A percentile compares a stretch with the other conserved stretches of the same genome.
phyloP scores from a whole-genome alignment of 768 basidiomycete genomes.

The Trametes meyenii region DNA sequence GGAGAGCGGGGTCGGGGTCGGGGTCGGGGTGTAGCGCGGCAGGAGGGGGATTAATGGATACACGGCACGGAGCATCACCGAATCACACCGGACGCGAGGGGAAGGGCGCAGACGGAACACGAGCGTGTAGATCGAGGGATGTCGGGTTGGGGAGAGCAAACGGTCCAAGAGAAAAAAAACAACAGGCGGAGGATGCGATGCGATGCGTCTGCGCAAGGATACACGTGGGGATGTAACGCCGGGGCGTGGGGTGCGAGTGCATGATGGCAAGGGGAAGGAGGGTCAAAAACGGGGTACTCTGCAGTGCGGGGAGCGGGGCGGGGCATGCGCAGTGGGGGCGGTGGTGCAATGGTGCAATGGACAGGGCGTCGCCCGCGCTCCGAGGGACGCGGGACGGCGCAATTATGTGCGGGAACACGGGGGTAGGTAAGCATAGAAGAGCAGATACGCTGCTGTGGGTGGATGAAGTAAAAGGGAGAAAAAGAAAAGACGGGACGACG shows the following conservation, averaged over 20 bases:
- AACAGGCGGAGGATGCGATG: conserved; percentile 11
- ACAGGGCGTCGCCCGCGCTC: conserved; percentile 6
- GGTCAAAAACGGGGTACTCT: neutral
- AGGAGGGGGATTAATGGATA: neutral
- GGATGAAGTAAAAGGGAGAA: neutral
- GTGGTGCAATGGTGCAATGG: neutral
- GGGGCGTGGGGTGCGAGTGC: neutral
- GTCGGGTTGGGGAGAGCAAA: neutral
- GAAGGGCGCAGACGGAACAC: conserved; percentile 11
- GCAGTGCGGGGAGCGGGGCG: neutral
- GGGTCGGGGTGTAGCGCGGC: neutral
- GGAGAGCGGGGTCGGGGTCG: too few relatives aligned
- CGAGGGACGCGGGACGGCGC: conserved; percentile 1
- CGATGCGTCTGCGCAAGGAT: conserved; percentile 16
- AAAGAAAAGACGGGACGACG: neutral
- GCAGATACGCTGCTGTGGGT: neutral
- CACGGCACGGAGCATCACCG: conserved; percentile 16
- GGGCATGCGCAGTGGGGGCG: neutral
- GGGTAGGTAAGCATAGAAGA: conserved; percentile 18
- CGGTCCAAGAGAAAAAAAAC: conserved; percentile 18
- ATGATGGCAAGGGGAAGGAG: neutral
- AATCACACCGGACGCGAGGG: conserved; percentile 9
- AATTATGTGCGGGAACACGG: conserved; percentile 18
- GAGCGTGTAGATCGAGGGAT: conserved; percentile 1
- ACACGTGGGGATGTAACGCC: conserved; percentile 11